Percentiles rank a stretch among this genome's conserved stretches.
These are phyloP conservation scores for Microbotryomycetes sp. DNA, from an alignment of 1,284 basidiomycete genomes.

Conservation along the genomic window DNA sequence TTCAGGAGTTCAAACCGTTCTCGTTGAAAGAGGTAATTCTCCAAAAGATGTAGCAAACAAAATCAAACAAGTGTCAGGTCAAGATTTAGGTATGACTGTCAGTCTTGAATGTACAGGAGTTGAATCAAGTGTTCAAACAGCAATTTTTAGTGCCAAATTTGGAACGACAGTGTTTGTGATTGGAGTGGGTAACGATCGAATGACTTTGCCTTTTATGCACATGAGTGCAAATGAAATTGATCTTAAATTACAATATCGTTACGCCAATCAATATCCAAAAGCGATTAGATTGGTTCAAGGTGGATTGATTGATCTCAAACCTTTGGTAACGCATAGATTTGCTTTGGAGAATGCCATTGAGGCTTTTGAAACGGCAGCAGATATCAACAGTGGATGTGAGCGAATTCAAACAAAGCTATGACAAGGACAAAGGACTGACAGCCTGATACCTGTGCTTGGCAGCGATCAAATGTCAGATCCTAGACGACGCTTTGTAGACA, in stretches of 20 bases:
- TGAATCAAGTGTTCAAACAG: conserved; percentile 79
- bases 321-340: conserved; percentile 80
- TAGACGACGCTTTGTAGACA: conserved; percentile 4
- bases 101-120: conserved; percentile 78
- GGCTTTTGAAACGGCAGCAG: conserved; percentile 72
- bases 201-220: conserved; percentile 44
- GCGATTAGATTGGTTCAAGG: conserved; percentile 54
- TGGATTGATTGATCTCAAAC: conserved; percentile 77
- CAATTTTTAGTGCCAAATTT: conserved; percentile 48
- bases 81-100: conserved; percentile 35
- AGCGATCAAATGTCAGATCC: conserved; percentile 15
- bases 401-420: too few relatives aligned
- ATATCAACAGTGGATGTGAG: conserved; percentile 47
- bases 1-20: conserved; percentile 46
- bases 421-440: too few relatives aligned
- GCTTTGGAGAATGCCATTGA: conserved; percentile 63
- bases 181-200: conserved; percentile 48
- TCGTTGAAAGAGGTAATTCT: conserved; percentile 38
- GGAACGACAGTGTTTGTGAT: conserved; percentile 44
- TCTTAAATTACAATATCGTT: conserved; percentile 42
- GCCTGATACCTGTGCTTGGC: too few relatives aligned
- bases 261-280: conserved; percentile 20
- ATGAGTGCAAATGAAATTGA: conserved; percentile 51
- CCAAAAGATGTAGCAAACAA: conserved; percentile 40
- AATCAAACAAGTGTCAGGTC: conserved; percentile 42